phyloP scores from a whole-genome alignment of 805 yeast species.

The Komagataella mondaviorum region DNA sequence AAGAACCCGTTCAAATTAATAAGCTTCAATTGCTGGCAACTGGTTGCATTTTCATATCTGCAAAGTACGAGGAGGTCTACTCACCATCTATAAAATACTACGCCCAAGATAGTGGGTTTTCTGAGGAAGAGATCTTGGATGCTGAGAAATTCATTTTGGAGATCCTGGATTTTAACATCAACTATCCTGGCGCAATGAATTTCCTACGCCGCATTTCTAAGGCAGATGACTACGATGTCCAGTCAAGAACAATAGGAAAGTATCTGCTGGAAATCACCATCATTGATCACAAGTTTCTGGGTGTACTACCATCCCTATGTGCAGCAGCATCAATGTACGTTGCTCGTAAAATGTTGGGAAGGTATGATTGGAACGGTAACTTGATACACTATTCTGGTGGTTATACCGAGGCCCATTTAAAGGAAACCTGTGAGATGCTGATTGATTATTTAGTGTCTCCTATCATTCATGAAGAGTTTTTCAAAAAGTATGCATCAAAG shows the following conservation, averaged over 20 bases:
- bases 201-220: slow-evolving; percentile 79
- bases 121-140: slow-evolving; percentile 66
- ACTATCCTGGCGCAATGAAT: slow-evolving; percentile 84
- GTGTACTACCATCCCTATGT: slow-evolving; percentile 60
- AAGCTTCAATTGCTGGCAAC: slow-evolving; percentile 79
- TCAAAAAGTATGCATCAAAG: slow-evolving; percentile 83
- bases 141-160: slow-evolving; percentile 75
- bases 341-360: slow-evolving; percentile 61
- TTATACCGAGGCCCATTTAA: slow-evolving; percentile 57
- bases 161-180: slow-evolving; percentile 57
- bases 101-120: slow-evolving; percentile 78
- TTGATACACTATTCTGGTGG: slow-evolving; percentile 89
- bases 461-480: slow-evolving; percentile 82
- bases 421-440: slow-evolving; percentile 60
- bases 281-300: slow-evolving; percentile 65
- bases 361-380: slow-evolving; percentile 68
- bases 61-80: slow-evolving; percentile 87
- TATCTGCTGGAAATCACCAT: slow-evolving; percentile 68
- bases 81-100: slow-evolving; percentile 78
- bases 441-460: slow-evolving; percentile 70
- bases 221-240: slow-evolving; percentile 82
- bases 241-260: slow-evolving; percentile 75
- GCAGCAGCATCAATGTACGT: slow-evolving; percentile 86
- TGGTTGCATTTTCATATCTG: slow-evolving; percentile 77
- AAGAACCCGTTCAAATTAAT: slow-evolving; percentile 61